Evolutionary conservation across 768 basidiomycete species (phyloP), one percentile per base, ranked within the genome.

Genomic region (Mycena metata): DNA sequence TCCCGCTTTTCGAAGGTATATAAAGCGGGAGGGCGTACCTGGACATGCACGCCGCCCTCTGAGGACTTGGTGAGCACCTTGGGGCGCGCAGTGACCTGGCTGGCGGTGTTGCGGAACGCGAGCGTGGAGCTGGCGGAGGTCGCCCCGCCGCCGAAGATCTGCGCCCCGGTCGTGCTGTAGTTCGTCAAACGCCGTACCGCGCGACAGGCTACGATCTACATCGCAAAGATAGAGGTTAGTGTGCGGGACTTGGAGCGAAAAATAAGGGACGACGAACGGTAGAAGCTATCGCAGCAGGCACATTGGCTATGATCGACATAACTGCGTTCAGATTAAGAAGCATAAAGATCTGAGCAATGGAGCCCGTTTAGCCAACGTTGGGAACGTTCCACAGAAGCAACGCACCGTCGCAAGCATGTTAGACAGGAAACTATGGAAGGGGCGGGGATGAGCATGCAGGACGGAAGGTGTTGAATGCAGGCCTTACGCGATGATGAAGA

Each of bases 401-500:
- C 77, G 70, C 51, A 83, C 82, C 8, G 85, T 86, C 15, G 87
- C 90, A 45, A 91, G 74, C 70, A 90, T 72, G 78, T 92, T 92
- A 21, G 89, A 84, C 74, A 91, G 73, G 80, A 92, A 92, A 36
- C 90, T 91, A 72, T 63, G 42, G 70, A 21, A 41, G 45, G 26
- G n/a, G 8, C 54, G 11, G 43, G 43, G 51, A 46, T 76, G 46
- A 69, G 64, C 55, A 60, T 69, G 52, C 57, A 67, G 46, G 65
- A 58, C 30, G 30, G 60, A 64, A 59, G 5, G 47, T 55, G 50
- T 56, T 10, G 30, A 56, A 36, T 41, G 57, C 17, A 50, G 57
- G 24, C 36, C 90, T 79, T 76, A 91, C 89, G 91, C 91, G 62
- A 92, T 87, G 71, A 86, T 75, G 75, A 92, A 92, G 80, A 89